Conservation (phyloP, 345 rosid species). For the Rhizophora mangle region DNA sequence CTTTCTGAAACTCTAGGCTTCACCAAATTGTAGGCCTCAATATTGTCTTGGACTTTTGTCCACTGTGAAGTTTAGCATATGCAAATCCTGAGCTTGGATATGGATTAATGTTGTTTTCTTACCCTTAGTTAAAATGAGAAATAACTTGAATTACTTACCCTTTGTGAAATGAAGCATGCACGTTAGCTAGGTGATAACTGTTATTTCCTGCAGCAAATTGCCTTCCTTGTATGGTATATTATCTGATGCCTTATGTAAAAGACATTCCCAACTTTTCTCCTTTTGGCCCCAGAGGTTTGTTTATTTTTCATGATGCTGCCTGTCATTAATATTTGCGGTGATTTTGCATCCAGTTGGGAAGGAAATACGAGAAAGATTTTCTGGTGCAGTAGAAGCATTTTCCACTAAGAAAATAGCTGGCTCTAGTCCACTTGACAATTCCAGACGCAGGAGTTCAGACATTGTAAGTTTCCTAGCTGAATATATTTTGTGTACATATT, state of each 20-base stretch:
- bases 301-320: not conserved
- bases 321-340: not conserved
- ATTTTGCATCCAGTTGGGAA: constrained; percentile 53
- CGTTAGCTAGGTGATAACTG: too few species aligned
- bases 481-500: not conserved
- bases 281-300: not conserved
- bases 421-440: constrained; percentile 53
- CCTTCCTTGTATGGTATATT: too few species aligned
- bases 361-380: constrained; percentile 70
- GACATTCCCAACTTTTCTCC: too few species aligned
- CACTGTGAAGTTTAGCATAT: not conserved
- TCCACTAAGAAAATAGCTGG: constrained; percentile 57
- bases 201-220: too few species aligned
- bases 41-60: not conserved
- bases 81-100: not conserved
- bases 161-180: too few species aligned
- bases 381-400: constrained; percentile 84
- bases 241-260: too few species aligned
- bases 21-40: not conserved
- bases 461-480: constrained; percentile 27
- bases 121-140: not conserved
- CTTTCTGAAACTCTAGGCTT: not conserved
- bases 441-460: constrained; percentile 47
- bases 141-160: too few species aligned
- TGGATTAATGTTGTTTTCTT: not conserved